phyloP scores from a whole-genome alignment of 2,329 filamentous ascomycete genomes.

The Colletotrichum eleusines region DNA sequence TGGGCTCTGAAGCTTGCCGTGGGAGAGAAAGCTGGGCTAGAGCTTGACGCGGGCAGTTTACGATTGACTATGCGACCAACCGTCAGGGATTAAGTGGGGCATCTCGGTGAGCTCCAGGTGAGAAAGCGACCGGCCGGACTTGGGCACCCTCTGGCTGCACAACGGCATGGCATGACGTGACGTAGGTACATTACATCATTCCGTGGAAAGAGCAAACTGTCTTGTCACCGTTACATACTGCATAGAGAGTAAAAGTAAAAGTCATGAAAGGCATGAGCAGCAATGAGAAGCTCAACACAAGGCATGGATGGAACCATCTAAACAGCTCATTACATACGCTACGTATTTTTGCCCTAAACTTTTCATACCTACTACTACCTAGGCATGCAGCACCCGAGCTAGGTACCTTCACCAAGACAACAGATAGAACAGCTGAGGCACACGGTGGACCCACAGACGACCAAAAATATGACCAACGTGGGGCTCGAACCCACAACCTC shows the following conservation, averaged over 20 bases:
- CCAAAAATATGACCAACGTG: constrained; percentile 37
- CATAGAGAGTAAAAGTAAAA: background rate
- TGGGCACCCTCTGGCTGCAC: background rate
- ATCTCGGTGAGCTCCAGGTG: constrained; percentile 32
- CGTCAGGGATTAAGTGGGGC: constrained; percentile 29
- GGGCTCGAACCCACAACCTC: constrained; percentile 41
- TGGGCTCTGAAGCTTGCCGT: constrained; percentile 39
- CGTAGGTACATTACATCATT: too few species aligned
- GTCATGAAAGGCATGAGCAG: background rate
- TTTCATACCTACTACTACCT: too few species aligned
- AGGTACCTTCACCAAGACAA: background rate
- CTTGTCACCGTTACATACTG: too few species aligned
- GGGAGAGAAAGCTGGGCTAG: constrained; percentile 29
- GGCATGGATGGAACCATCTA: fast-evolving
- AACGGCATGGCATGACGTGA: constrained; percentile 9
- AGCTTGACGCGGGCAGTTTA: constrained; percentile 31
- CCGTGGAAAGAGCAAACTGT: background rate
- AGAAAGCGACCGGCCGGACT: background rate
- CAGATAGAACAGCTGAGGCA: too few species aligned
- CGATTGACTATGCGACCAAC: constrained; percentile 38
- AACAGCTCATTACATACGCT: too few species aligned
- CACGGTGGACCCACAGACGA: too few species aligned
- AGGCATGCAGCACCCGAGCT: too few species aligned
- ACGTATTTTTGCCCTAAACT: too few species aligned
- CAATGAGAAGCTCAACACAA: background rate